A percentile compares a stretch with the other conserved stretches of the same genome.
Conservation (phyloP, 2,329 filamentous ascomycete species). For the Colletotrichum shisoi region DNA sequence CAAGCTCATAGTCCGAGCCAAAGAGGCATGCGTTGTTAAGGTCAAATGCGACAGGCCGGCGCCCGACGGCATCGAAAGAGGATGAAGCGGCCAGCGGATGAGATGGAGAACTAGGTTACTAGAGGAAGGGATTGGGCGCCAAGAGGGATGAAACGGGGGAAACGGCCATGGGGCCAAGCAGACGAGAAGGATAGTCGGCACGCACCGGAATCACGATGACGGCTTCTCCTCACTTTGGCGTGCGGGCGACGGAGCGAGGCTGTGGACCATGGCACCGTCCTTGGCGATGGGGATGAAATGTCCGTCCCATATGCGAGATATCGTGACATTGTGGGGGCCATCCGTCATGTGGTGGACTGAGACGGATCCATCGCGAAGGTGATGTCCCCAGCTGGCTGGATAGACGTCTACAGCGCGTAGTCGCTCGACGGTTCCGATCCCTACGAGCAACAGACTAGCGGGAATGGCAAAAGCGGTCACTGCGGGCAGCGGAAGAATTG, state of each 20-base stretch:
- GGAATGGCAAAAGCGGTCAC: background rate
- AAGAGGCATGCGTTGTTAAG: constrained; percentile 1
- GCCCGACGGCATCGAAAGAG: constrained; percentile 7
- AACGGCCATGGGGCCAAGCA: constrained; percentile 26
- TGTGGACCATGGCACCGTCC: background rate
- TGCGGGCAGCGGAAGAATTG: too few species aligned
- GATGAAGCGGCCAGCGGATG: constrained; percentile 21
- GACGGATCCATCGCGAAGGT: background rate
- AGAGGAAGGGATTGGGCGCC: constrained; percentile 26
- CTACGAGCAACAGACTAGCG: background rate
- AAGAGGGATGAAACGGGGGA: constrained; percentile 20
- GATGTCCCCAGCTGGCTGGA: background rate
- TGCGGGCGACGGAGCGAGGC: constrained; percentile 13
- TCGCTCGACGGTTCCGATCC: background rate
- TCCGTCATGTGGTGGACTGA: background rate
- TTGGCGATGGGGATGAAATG: constrained; percentile 6
- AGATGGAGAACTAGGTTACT: constrained; percentile 22
- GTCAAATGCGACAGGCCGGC: constrained; percentile 17
- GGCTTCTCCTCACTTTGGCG: constrained; percentile 1
- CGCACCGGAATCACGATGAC: constrained; percentile 22
- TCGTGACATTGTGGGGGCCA: background rate
- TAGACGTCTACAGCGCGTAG: background rate
- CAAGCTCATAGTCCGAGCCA: background rate
- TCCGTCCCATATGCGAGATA: constrained; percentile 1
- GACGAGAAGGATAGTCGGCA: constrained; percentile 21